Evolutionary conservation across 139 green algal genomes (phyloP), one percentile per base, ranked within the genome.

Genomic region (Spirogloea muscicola): DNA sequence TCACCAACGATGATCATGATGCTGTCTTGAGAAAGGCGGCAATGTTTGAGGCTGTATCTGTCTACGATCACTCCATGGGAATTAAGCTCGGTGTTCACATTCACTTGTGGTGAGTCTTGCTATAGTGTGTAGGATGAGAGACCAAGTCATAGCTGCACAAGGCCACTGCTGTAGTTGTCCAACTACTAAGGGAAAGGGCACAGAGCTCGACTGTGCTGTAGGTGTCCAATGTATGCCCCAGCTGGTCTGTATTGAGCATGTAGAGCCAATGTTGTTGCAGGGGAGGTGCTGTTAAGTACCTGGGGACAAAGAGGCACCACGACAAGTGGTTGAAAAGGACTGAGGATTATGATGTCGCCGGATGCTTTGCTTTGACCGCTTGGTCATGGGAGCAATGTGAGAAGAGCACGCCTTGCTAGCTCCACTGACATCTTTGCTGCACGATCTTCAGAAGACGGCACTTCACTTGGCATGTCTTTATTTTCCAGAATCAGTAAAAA

Each of bases 71-170:
- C 83, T 89, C 75, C 18, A 70, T 96, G 72, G 85, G 79, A 49
- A 94, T 96, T 83, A 96, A 96, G 74, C 81, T 77, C 1, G 91
- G 91, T 3, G 91, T 96, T 25, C 92, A 96, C 85, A 95, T 94
- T 81, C 89, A 88, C 2, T 79, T 92, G 21, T 92, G 58, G 68
- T 77, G 34, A 57, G 52, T 77, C 84, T 60, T 78, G 74, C 64
- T 89, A 85, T 10, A 36, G 27, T 68, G 27, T 36, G 21, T 41
- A 18, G 61, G 58, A 59, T 25, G 61, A 70, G 3, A 36, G 61
- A 61, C 13, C 41, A 21, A 21, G 21, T 55, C 21, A 31, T 55
- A 55, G 46, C 21, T 21, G 46, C 46, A 55, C 46, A 21, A 31
- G 21, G 46, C 21, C 27, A 9, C 34, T 31, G 21, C 38, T 33